These are phyloP conservation scores for Backusella australiensis DNA, from an alignment of 192 early-diverging fungal species.

Conservation along the genomic window DNA sequence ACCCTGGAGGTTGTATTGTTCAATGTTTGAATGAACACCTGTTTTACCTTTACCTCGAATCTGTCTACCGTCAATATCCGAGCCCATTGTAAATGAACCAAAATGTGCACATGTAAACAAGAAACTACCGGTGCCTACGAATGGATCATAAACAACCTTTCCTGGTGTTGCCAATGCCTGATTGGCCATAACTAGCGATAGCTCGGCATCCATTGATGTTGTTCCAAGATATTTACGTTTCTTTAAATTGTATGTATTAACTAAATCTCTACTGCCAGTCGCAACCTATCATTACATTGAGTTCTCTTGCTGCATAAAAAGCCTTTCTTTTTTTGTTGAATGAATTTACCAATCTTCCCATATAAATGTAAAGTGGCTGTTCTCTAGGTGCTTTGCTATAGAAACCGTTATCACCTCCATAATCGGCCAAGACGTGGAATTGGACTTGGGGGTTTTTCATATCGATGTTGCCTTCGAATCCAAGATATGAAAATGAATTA, in stretches of 20 bases:
- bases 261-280: conserved; percentile 64
- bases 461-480: conserved; percentile 78
- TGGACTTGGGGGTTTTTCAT: conserved; percentile 76
- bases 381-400: background rate
- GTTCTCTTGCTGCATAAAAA: conserved; percentile 1
- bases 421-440: conserved; percentile 80
- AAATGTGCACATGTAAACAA: conserved; percentile 93
- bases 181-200: conserved; percentile 96
- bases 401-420: conserved; percentile 49
- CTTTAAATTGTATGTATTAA: conserved; percentile 91
- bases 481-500: conserved; percentile 82
- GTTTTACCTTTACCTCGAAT: conserved; percentile 79
- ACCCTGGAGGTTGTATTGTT: conserved; percentile 75
- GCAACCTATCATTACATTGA: conserved; percentile 48
- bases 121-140: conserved; percentile 95
- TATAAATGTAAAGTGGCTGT: conserved; percentile 48
- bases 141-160: conserved; percentile 89
- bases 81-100: conserved; percentile 87
- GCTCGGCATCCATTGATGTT: conserved; percentile 97
- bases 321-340: background rate
- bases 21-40: conserved; percentile 75
- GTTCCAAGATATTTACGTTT: conserved; percentile 94
- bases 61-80: conserved; percentile 98
- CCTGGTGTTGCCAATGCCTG: conserved; percentile 76
- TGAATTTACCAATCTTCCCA: conserved; percentile 59